Conservation (phyloP, 352 stramenopile species). For the Pythium oligandrum region DNA sequence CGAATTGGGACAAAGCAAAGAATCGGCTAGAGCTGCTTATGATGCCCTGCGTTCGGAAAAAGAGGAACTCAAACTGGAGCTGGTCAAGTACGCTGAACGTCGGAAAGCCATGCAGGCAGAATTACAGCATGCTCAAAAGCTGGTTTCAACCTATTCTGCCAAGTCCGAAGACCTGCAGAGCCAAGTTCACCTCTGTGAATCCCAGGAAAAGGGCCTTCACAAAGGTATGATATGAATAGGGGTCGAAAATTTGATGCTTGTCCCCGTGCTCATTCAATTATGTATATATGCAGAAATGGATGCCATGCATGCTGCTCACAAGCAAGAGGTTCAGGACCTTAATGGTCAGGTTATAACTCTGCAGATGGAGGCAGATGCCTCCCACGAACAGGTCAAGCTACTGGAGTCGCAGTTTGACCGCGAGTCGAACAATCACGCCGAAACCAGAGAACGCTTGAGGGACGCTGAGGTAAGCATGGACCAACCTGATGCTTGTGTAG, state of each 20-base stretch:
- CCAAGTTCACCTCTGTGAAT: slow-evolving; percentile 44
- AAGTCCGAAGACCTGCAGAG: slow-evolving; percentile 50
- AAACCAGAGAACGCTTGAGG: slow-evolving; percentile 38
- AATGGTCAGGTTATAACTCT: slow-evolving; percentile 24
- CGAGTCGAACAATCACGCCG: slow-evolving; percentile 36
- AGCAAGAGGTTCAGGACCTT: slow-evolving; percentile 27
- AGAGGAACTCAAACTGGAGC: slow-evolving; percentile 55
- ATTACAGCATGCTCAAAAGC: slow-evolving; percentile 44
- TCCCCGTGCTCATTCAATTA: not conserved
- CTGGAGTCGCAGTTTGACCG: slow-evolving; percentile 35
- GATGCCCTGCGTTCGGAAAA: slow-evolving; percentile 52
- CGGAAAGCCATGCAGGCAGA: slow-evolving; percentile 36
- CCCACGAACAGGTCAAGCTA: slow-evolving; percentile 28
- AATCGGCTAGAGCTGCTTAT: slow-evolving; percentile 58
- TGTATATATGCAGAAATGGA: slow-evolving; percentile 30
- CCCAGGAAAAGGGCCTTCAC: slow-evolving; percentile 26
- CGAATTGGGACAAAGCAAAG: slow-evolving; percentile 61
- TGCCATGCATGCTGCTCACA: slow-evolving; percentile 23
- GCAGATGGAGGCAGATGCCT: slow-evolving; percentile 22
- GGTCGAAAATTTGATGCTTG: not conserved
- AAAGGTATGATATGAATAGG: too few relatives aligned
- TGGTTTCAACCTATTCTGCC: slow-evolving; percentile 40
- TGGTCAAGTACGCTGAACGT: slow-evolving; percentile 45
- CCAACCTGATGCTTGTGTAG: not conserved
- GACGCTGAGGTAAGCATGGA: slow-evolving; percentile 41